Evolutionary conservation across 2,329 filamentous ascomycete genomes (phyloP).

Genomic region (Venturia carpophila): DNA sequence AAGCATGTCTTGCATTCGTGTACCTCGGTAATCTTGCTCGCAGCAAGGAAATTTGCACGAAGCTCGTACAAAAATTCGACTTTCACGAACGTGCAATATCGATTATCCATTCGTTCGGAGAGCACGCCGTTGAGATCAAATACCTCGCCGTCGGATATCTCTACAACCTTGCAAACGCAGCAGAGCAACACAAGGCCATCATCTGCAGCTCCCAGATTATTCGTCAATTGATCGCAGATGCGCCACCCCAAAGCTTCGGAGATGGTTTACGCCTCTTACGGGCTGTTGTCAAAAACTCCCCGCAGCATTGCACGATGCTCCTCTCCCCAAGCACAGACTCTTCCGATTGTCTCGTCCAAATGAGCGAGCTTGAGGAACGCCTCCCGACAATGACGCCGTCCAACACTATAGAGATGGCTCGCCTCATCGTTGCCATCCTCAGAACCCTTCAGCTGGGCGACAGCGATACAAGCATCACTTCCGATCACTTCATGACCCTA

Average conservation of each 20-base stretch:
- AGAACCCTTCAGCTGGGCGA: neutral
- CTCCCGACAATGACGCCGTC: conserved; percentile 4
- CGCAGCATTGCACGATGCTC: neutral
- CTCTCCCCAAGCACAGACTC: neutral
- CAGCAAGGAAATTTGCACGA: neutral
- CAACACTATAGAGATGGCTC: neutral
- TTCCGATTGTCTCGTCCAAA: neutral
- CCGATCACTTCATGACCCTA: neutral
- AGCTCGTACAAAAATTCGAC: conserved; percentile 4
- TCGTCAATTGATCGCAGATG: neutral
- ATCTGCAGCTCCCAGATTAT: neutral
- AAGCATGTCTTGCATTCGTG: neutral
- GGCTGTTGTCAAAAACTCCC: neutral
- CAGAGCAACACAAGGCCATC: conserved; percentile 1
- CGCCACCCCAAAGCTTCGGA: neutral
- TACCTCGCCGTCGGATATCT: neutral
- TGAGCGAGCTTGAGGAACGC: neutral
- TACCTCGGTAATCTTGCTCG: neutral
- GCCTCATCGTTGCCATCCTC: neutral
- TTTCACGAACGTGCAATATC: conserved; percentile 4
- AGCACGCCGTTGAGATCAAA: neutral
- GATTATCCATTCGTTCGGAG: neutral
- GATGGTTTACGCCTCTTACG: neutral
- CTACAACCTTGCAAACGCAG: neutral
- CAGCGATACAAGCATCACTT: neutral